These are phyloP conservation scores for Baudoinia panamericana DNA, from an alignment of 495 filamentous ascomycete species.

Conservation along the genomic window DNA sequence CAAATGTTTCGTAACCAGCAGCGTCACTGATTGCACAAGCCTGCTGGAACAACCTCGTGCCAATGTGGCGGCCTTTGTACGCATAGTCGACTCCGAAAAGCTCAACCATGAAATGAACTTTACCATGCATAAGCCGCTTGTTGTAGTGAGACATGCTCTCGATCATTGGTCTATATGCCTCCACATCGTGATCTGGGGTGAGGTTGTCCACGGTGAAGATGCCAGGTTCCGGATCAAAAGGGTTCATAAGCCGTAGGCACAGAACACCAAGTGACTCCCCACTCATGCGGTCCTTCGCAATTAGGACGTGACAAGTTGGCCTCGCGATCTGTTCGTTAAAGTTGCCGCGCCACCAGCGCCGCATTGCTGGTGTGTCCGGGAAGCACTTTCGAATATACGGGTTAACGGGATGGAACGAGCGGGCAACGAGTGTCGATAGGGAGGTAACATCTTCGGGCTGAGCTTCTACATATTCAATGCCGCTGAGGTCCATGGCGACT, in stretches of 20 bases:
- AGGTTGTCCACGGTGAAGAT: background rate
- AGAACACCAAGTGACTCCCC: conserved; percentile 3
- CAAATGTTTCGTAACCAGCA: conserved; percentile 1
- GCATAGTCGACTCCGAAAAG: conserved; percentile 10
- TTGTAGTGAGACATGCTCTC: conserved; percentile 2
- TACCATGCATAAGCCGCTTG: conserved; percentile 5
- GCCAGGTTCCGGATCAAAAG: background rate
- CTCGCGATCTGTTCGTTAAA: conserved; percentile 2
- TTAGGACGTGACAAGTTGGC: background rate
- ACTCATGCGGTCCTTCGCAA: background rate
- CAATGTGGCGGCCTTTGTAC: conserved; percentile 5
- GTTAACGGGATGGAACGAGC: conserved; percentile 11
- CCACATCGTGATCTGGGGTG: conserved; percentile 9
- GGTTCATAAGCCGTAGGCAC: conserved; percentile 5
- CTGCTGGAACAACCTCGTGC: background rate
- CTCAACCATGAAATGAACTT: conserved; percentile 5
- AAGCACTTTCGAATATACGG: conserved; percentile 6
- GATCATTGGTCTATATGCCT: conserved; percentile 9
- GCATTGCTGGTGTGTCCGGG: conserved; percentile 6
- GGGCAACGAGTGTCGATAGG: conserved; percentile 9
- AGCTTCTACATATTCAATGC: too few relatives aligned
- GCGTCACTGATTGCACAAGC: conserved; percentile 11
- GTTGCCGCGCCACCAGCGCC: conserved; percentile 2
- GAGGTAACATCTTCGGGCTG: conserved; percentile 8
- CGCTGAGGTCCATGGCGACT: too few relatives aligned